Conservation (phyloP, 441 rosid genomes). For the Arabidopsis hybrid region DNA sequence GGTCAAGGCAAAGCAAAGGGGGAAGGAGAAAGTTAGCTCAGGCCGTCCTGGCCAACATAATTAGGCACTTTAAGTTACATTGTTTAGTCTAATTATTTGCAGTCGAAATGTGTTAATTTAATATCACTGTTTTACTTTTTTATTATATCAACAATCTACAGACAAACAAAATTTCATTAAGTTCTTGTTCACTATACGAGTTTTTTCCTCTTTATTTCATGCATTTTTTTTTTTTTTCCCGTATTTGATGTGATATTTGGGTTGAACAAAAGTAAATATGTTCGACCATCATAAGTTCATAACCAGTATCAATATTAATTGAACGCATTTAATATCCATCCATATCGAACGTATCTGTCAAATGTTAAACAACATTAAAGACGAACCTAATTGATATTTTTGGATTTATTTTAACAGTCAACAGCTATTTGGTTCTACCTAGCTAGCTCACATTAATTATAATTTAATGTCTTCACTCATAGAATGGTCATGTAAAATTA, state of each 20-base stretch:
- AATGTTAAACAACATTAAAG: constrained; percentile 19
- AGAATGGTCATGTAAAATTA: too few relatives aligned
- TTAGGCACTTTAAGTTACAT: constrained; percentile 13
- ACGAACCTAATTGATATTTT: not conserved
- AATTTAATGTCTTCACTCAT: not conserved
- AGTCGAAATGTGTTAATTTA: not conserved
- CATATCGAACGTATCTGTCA: not conserved
- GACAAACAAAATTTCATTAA: not conserved
- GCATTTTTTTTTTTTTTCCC: too few relatives aligned
- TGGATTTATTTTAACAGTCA: not conserved
- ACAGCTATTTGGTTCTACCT: not conserved
- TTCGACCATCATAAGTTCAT: not conserved
- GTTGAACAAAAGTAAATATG: not conserved
- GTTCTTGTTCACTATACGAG: too few relatives aligned
- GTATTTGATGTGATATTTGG: not conserved
- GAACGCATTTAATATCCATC: constrained; percentile 7
- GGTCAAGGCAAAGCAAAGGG: not conserved
- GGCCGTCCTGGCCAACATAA: constrained; percentile 19
- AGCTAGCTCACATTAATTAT: not conserved
- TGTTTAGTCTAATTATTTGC: constrained; percentile 8
- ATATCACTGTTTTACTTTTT: not conserved
- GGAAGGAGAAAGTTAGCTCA: not conserved
- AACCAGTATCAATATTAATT: constrained; percentile 4
- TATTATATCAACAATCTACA: not conserved
- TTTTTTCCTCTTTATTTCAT: too few relatives aligned